Evolutionary conservation across 2,329 filamentous ascomycete genomes (phyloP).

Genomic region (Coccinonectria pachysandricola): DNA sequence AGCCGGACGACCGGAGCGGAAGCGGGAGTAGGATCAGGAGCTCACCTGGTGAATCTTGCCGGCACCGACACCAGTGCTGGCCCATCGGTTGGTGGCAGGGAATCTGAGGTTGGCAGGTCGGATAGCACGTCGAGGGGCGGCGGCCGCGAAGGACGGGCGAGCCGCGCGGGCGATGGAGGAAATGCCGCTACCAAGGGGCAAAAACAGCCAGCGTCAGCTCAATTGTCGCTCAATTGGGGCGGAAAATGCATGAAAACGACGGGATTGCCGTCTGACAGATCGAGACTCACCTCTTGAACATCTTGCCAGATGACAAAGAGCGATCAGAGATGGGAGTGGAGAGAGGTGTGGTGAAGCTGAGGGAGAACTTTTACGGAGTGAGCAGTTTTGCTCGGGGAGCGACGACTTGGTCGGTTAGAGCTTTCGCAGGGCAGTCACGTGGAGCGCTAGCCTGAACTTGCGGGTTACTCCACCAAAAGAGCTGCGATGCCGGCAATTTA

Average conservation of each 20-base stretch:
- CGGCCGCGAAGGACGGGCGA: slow-evolving; percentile 50
- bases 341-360: slow-evolving; percentile 41
- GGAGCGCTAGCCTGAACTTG: slow-evolving; percentile 22
- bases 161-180: slow-evolving; percentile 52
- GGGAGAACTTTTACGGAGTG: slow-evolving; percentile 39
- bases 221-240: slow-evolving; percentile 41
- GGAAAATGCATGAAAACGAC: slow-evolving; percentile 11
- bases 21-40: too few species aligned
- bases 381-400: slow-evolving; percentile 39
- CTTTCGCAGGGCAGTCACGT: slow-evolving; percentile 32
- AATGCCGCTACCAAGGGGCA: slow-evolving; percentile 50
- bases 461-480: slow-evolving; percentile 10
- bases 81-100: slow-evolving; percentile 46
- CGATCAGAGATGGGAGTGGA: slow-evolving; percentile 50
- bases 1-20: slow-evolving; percentile 14
- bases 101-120: slow-evolving; percentile 46
- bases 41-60: slow-evolving; percentile 62
- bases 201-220: slow-evolving; percentile 26
- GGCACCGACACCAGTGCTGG: slow-evolving; percentile 49
- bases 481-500: slow-evolving; percentile 22
- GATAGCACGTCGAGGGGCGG: slow-evolving; percentile 46
- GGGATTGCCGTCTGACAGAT: slow-evolving; percentile 20
- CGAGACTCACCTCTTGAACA: slow-evolving; percentile 68
- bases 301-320: slow-evolving; percentile 62
- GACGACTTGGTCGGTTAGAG: slow-evolving; percentile 34